A percentile compares a stretch with the other conserved stretches of the same genome.
Evolutionary conservation across 306 rosid species (phyloP).

Genomic region (Prunus davidiana): DNA sequence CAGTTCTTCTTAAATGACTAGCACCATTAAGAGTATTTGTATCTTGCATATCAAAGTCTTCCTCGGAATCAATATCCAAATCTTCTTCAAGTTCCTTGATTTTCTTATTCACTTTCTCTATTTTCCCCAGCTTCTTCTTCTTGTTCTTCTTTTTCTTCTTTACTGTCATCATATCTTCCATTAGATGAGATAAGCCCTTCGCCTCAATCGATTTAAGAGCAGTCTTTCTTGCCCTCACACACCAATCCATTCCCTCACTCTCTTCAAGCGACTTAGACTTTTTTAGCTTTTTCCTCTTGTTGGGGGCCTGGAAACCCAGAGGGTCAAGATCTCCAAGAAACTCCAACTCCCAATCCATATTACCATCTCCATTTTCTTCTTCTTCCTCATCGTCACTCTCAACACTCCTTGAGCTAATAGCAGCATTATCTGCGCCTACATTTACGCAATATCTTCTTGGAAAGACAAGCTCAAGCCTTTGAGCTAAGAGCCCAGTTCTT

Average conservation of each 20-base stretch:
- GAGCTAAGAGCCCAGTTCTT: conserved; percentile 27
- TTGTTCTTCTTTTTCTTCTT: conserved; percentile 56
- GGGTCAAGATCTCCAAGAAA: conserved; percentile 69
- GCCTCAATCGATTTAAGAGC: conserved; percentile 67
- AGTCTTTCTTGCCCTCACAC: conserved; percentile 66
- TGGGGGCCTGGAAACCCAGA: conserved; percentile 56
- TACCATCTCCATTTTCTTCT: conserved; percentile 15
- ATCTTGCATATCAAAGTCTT: conserved; percentile 30
- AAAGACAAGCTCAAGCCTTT: conserved; percentile 12
- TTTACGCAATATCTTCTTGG: conserved; percentile 30
- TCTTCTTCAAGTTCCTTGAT: conserved; percentile 34
- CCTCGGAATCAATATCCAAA: conserved; percentile 38
- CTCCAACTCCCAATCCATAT: conserved; percentile 69
- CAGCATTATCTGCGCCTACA: conserved; percentile 28
- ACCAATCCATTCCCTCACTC: conserved; percentile 81
- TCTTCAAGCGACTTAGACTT: conserved; percentile 51
- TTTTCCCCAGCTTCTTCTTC: conserved; percentile 45
- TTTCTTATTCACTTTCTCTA: conserved; percentile 38
- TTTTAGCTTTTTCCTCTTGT: conserved; percentile 50
- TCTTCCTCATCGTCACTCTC: conserved; percentile 29
- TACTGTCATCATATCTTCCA: conserved; percentile 53
- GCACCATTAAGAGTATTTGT: conserved; percentile 23
- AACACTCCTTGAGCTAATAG: conserved; percentile 17
- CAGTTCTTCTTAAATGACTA: conserved; percentile 42
- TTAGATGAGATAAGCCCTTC: conserved; percentile 49